phyloP scores from a whole-genome alignment of 2,329 filamentous ascomycete species.

The Gnomoniopsis sp. region DNA sequence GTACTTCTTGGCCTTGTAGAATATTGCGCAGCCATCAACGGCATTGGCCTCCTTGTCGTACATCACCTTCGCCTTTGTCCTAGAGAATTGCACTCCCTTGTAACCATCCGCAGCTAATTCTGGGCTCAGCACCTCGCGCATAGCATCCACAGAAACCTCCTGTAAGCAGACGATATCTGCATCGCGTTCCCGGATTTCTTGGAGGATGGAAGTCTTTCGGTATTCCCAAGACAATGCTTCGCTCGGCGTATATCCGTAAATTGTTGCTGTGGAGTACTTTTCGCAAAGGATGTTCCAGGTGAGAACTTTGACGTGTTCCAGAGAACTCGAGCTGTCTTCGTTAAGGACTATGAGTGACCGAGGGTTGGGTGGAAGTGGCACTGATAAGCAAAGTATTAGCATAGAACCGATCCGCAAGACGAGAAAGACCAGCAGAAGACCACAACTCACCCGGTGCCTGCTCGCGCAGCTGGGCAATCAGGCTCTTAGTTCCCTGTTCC shows the following conservation, averaged over 20 bases:
- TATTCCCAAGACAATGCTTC: slow-evolving; percentile 83
- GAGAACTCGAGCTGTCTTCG: slow-evolving; percentile 54
- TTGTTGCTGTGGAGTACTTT: slow-evolving; percentile 78
- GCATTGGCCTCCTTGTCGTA: slow-evolving; percentile 78
- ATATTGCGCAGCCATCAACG: slow-evolving; percentile 96
- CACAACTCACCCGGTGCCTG: slow-evolving; percentile 70
- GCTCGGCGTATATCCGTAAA: slow-evolving; percentile 88
- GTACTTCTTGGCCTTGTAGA: slow-evolving; percentile 94
- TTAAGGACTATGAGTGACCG: slow-evolving; percentile 78
- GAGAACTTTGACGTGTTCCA: slow-evolving; percentile 77
- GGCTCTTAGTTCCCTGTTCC: slow-evolving; percentile 79
- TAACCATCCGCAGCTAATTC: slow-evolving; percentile 84
- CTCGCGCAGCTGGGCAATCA: slow-evolving; percentile 82
- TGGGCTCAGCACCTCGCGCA: slow-evolving; percentile 87
- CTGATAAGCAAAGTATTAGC: slow-evolving; percentile 41
- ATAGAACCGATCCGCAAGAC: not conserved
- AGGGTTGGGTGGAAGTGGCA: slow-evolving; percentile 71
- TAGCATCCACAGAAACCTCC: slow-evolving; percentile 88
- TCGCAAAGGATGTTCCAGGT: slow-evolving; percentile 97
- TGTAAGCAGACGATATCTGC: slow-evolving; percentile 92
- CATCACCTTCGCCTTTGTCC: slow-evolving; percentile 89
- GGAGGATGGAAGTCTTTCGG: slow-evolving; percentile 76
- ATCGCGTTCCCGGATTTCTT: slow-evolving; percentile 74
- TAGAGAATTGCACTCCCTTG: slow-evolving; percentile 90
- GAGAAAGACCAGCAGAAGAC: not conserved